Base-by-base conservation (phyloP, 1,139 yeast species). In the Zygosaccharomyces sapae region DNA sequence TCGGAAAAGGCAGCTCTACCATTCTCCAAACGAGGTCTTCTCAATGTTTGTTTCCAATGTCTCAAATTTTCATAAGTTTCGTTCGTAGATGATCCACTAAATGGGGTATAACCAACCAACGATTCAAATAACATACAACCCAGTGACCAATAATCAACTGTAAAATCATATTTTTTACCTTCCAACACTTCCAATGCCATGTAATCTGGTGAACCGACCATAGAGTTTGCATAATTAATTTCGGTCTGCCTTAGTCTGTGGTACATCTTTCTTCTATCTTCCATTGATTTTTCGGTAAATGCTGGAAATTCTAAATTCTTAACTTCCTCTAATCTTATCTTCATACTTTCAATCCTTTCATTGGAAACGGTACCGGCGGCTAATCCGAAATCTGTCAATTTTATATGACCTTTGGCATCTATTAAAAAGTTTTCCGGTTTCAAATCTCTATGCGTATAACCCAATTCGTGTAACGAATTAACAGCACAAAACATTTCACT, bases 111-210 rank as follows among this genome's bases (percentile, higher is more conserved):
- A 0, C 97, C 97, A 45, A 89, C 87, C 59, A 90, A 77, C 52
- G 96, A 86, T 67, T 90, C 97, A 63, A 86, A 90, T 22, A 90
- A 72, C 80, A 87, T 87, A 68, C 98, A 94, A 1, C 98, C 99
- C 47, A 94, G 75, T 0, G 97, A 90, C 99, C 99, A 94, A 68
- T 94, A 94, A 71, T 94, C 99, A 52, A 94, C 95, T 16, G 98
- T 90, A 65, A 84, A 90, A 65, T 94, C 96, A 66, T 94, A 94
- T 52, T 84, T 83, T 60, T 85, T 85, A 7, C 98, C 98, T 67
- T 88, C 95, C 53, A 94, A 79, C 5, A 94, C 97, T 67, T 94
- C 99, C 47, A 94, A 75, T 1, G 99, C 98, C 99, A 94, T 94
- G 66, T 94, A 94, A 66, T 94, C 99, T 1, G 99, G 99, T 5